phyloP scores from a whole-genome alignment of 2,329 filamentous ascomycete genomes.

The Thelonectria olida region DNA sequence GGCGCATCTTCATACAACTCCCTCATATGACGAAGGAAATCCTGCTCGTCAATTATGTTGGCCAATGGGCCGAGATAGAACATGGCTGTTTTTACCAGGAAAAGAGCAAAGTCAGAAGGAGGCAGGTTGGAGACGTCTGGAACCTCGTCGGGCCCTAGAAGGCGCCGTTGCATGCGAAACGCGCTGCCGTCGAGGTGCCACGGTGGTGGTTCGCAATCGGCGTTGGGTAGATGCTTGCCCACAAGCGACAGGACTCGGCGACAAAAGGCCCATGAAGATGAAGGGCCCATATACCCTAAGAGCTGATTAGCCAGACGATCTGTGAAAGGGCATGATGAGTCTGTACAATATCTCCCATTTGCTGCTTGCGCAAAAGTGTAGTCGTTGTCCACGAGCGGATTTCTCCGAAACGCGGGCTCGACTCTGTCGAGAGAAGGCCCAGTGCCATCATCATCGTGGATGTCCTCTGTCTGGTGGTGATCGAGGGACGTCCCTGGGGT shows the following conservation, averaged over 20 bases:
- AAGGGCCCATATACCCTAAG: conserved; percentile 40
- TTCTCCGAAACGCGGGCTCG: conserved; percentile 36
- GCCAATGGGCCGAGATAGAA: conserved; percentile 34
- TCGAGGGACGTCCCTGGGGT: conserved; percentile 12
- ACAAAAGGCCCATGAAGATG: conserved; percentile 39
- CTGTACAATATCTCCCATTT: conserved; percentile 32
- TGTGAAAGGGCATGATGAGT: accelerated
- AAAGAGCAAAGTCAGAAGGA: conserved; percentile 34
- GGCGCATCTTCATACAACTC: conserved; percentile 36
- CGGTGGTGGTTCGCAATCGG: conserved; percentile 32
- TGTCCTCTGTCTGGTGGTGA: conserved; percentile 16
- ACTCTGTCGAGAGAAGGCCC: conserved; percentile 24
- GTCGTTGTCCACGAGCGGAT: conserved; percentile 37
- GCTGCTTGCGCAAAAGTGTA: conserved; percentile 33
- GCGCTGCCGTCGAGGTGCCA: conserved; percentile 40
- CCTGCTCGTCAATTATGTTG: conserved; percentile 30
- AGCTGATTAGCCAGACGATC: not conserved
- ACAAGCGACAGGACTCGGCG: conserved; percentile 34
- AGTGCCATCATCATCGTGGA: not conserved
- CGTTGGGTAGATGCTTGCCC: conserved; percentile 37
- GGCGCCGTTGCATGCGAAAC: conserved; percentile 34
- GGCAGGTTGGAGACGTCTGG: conserved; percentile 35
- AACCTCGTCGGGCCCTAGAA: conserved; percentile 30
- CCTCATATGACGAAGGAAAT: conserved; percentile 29
- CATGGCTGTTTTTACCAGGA: conserved; percentile 35